phyloP scores from a whole-genome alignment of 345 rosid species.

The Syzygium grande region DNA sequence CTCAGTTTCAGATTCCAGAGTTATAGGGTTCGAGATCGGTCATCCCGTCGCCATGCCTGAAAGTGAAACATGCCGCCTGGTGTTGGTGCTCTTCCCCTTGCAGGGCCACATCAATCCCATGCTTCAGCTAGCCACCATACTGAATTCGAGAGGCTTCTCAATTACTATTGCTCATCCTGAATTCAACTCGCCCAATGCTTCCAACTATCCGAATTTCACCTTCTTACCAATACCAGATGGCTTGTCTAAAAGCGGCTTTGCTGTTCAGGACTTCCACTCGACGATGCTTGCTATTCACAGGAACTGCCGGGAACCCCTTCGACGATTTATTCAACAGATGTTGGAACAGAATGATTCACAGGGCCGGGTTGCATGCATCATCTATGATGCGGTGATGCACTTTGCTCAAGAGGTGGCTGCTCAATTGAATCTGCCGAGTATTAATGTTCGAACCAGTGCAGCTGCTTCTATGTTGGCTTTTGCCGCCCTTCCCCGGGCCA shows the following conservation, averaged over 20 bases:
- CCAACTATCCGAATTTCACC: slow-evolving; percentile 6
- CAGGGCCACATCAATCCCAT: slow-evolving; percentile 33
- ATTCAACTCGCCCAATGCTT: slow-evolving; percentile 15
- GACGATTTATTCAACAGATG: not conserved
- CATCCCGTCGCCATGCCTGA: not conserved
- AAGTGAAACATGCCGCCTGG: slow-evolving; percentile 3
- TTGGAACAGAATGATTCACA: not conserved
- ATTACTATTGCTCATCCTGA: slow-evolving; percentile 22
- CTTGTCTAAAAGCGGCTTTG: not conserved
- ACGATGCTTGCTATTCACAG: slow-evolving; percentile 2
- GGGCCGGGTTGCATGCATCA: slow-evolving; percentile 4
- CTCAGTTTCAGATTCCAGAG: not conserved
- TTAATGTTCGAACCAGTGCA: slow-evolving; percentile 7
- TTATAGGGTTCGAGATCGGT: not conserved
- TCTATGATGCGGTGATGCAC: slow-evolving; percentile 21
- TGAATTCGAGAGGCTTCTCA: slow-evolving; percentile 22
- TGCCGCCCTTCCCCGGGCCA: not conserved
- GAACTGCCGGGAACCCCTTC: slow-evolving; percentile 9
- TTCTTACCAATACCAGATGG: slow-evolving; percentile 8
- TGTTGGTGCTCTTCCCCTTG: slow-evolving; percentile 19
- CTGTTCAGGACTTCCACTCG: not conserved
- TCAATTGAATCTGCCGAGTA: slow-evolving; percentile 11
- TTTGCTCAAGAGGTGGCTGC: slow-evolving; percentile 13
- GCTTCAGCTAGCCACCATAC: slow-evolving; percentile 25
- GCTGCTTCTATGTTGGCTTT: slow-evolving; percentile 5